Evolutionary conservation across 2,329 filamentous ascomycete genomes (phyloP), one percentile per base, ranked within the genome.

Genomic region (Botrytis tulipae): DNA sequence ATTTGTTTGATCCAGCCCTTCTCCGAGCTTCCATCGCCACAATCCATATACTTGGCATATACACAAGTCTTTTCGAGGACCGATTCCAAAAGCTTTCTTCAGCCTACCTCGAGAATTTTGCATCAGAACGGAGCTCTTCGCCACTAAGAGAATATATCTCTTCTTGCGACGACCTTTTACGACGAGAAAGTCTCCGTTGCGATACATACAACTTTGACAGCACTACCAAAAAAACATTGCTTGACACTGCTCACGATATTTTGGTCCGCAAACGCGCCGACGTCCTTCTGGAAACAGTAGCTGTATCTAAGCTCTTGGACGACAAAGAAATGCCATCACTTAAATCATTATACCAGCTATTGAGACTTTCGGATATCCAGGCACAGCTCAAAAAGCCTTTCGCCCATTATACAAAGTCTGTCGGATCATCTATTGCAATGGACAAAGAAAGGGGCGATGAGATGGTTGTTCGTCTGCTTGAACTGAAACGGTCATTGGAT

Each of bases 391-490:
- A 90, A 77, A 81, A 85, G 5, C 89, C 94, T 0, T 98, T 97
- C 86, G 89, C 89, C 77, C 87, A 88, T 48, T 97, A 96, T 83
- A 95, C 98, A 71, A 87, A 91, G 67, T 85, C 87, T 35, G 89
- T 93, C 7, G 96, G 96, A 0, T 88, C 91, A 0, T 83, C 82
- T 2, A 95, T 99, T 73, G 91, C 98, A 8, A 90, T 92, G 74
- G 93, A 97, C 79, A 91, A 91, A 68, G 89, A 91, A 48, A 89
- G 91, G 54, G 91, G 92, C 66, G 90, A 94, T 29, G 90, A 94
- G 68, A 98, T 99, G 95, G 91, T 99, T 1, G 84, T 93, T 8
- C 89, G 93, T 48, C 85, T 99, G 7, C 85, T 99, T 16, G 89
- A 92, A 40, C 88, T 99, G 77, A 95, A 97, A 80, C 88, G 90